phyloP scores from a whole-genome alignment of 2,329 filamentous ascomycete species.

The Neoscytalidium dimidiatum region DNA sequence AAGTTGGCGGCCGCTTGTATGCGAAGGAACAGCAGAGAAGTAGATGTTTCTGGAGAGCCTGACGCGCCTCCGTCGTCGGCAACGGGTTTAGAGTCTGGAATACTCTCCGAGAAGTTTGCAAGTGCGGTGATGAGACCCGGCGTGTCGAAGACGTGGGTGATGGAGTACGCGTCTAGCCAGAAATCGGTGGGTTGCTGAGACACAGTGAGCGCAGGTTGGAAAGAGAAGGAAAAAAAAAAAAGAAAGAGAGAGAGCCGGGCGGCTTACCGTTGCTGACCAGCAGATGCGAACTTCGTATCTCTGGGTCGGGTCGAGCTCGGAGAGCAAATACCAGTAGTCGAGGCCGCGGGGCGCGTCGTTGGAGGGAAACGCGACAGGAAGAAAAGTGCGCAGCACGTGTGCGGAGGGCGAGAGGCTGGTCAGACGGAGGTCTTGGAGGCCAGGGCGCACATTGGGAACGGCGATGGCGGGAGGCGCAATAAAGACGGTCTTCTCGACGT shows the following conservation, averaged over 20 bases:
- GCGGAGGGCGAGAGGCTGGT: constrained; percentile 61
- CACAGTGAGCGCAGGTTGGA: constrained; percentile 10
- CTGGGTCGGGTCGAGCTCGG: constrained; percentile 67
- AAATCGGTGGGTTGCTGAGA: constrained; percentile 83
- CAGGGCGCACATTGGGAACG: constrained; percentile 58
- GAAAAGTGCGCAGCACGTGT: constrained; percentile 59
- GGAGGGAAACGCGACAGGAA: constrained; percentile 70
- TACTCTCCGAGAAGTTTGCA: constrained; percentile 57
- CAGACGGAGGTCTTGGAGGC: constrained; percentile 63
- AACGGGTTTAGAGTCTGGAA: constrained; percentile 26
- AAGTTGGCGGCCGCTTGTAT: constrained; percentile 81
- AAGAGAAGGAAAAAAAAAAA: no score
- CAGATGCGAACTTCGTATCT: constrained; percentile 91
- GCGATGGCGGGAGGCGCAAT: constrained; percentile 63
- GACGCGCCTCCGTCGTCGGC: constrained; percentile 11
- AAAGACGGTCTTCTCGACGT: constrained; percentile 92
- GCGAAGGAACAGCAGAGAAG: constrained; percentile 69
- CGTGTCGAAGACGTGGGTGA: constrained; percentile 62
- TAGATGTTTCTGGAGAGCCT: constrained; percentile 19
- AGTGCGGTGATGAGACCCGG: constrained; percentile 67
- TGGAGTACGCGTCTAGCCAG: constrained; percentile 64
- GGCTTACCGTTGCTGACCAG: constrained; percentile 84
- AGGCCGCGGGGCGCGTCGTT: constrained; percentile 55
- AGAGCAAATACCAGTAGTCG: constrained; percentile 78
- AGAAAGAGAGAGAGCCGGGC: neutral